Conservation (phyloP, 352 stramenopile genomes). For the Globisporangium splendens region DNA sequence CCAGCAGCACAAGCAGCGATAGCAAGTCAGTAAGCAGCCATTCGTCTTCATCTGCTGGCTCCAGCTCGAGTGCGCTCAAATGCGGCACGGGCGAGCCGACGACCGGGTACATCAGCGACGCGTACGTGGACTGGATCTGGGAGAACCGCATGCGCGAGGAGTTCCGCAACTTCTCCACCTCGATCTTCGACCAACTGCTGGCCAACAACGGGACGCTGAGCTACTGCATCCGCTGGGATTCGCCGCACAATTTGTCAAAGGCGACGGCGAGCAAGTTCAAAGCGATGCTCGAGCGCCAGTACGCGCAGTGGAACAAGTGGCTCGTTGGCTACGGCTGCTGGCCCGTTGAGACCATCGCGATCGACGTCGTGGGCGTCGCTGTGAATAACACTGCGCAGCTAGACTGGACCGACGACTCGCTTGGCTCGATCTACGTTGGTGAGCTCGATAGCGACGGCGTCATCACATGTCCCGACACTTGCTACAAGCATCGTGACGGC, state of each 20-base stretch:
- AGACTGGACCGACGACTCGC: constrained; percentile 37
- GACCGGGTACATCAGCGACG: constrained; percentile 19
- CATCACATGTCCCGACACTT: constrained; percentile 23
- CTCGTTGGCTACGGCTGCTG: constrained; percentile 32
- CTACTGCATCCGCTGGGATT: constrained; percentile 54
- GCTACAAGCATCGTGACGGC: constrained; percentile 38
- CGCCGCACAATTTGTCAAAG: constrained; percentile 36
- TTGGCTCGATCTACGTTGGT: constrained; percentile 26
- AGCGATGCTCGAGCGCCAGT: constrained; percentile 37
- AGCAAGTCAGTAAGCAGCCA: too few species aligned
- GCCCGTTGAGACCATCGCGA: constrained; percentile 29
- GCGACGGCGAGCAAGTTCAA: constrained; percentile 37
- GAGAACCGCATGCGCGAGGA: constrained; percentile 19
- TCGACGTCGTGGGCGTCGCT: constrained; percentile 40
- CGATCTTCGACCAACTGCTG: constrained; percentile 46
- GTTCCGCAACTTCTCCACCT: constrained; percentile 12
- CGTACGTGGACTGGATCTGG: constrained; percentile 23
- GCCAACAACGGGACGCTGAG: constrained; percentile 31
- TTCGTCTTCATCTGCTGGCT: too few species aligned
- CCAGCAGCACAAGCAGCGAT: too few species aligned
- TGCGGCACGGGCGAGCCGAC: constrained; percentile 21
- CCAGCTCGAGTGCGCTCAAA: neutral
- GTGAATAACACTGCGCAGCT: constrained; percentile 33
- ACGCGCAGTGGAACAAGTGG: constrained; percentile 36
- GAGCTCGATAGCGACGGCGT: constrained; percentile 25